Conservation (phyloP, 805 yeast species). For the Starmerella potacharoeniae region DNA sequence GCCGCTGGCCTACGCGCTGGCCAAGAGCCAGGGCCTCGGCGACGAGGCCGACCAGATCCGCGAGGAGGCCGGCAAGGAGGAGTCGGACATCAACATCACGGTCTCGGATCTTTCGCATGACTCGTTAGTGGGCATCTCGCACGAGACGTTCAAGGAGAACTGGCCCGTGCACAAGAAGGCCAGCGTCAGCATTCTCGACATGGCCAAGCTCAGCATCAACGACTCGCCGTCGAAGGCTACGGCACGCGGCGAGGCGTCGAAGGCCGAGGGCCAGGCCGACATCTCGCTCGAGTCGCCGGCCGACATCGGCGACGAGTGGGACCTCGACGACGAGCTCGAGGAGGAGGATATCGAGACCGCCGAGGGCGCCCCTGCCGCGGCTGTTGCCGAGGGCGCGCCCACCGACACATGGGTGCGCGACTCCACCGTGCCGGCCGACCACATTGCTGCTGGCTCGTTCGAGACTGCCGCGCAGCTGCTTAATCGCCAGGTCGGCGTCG, state of each 20-base stretch:
- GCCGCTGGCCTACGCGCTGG: conserved; percentile 87
- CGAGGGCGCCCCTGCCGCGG: conserved; percentile 31
- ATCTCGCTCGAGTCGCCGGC: conserved; percentile 22
- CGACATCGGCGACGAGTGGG: conserved; percentile 41
- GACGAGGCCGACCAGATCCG: conserved; percentile 64
- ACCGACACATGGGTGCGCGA: conserved; percentile 82
- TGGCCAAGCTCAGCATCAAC: conserved; percentile 10
- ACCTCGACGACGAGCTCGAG: conserved; percentile 60
- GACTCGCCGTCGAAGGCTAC: conserved; percentile 13
- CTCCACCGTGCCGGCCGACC: conserved; percentile 81
- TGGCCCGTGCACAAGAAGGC: conserved; percentile 68
- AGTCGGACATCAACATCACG: conserved; percentile 55
- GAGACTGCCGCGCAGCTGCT: conserved; percentile 91
- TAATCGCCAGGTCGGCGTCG: conserved; percentile 79
- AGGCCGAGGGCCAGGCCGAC: conserved; percentile 14
- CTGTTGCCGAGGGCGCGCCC: conserved; percentile 32
- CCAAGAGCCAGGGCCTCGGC: conserved; percentile 71
- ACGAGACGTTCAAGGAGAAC: conserved; percentile 37
- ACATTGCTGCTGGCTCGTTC: conserved; percentile 92
- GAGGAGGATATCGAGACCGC: conserved; percentile 28
- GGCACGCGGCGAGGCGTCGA: conserved; percentile 17
- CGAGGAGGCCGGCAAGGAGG: conserved; percentile 55
- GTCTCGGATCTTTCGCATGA: conserved; percentile 9
- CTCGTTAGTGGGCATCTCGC: conserved; percentile 37
- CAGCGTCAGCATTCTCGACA: conserved; percentile 23